These are phyloP conservation scores for Diospyros kaki DNA, from an alignment of 148 eudicot genomes.

Conservation along the genomic window DNA sequence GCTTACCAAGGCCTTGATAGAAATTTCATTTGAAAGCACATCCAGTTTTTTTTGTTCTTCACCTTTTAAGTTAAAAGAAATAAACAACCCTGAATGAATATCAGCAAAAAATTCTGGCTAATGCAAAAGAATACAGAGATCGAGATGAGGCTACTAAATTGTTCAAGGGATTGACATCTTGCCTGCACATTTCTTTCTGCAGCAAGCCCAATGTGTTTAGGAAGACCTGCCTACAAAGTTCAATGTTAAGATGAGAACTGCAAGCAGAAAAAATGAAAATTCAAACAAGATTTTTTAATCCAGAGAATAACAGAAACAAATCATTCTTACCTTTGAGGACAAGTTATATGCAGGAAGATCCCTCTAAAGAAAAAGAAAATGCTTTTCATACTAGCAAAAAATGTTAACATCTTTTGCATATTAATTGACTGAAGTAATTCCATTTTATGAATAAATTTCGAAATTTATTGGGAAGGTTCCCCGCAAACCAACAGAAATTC, in stretches of 20 bases:
- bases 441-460: neutral
- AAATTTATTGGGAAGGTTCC: neutral
- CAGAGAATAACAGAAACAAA: neutral
- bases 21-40: constrained; percentile 92
- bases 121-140: neutral
- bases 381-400: no score
- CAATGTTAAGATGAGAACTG: neutral
- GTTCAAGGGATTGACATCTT: constrained; percentile 6
- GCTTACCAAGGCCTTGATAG: constrained; percentile 84
- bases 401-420: neutral
- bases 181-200: constrained; percentile 98
- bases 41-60: constrained; percentile 98
- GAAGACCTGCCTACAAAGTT: constrained; percentile 80
- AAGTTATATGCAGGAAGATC: neutral
- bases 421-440: neutral
- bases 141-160: neutral
- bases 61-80: constrained; percentile 40
- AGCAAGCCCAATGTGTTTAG: constrained; percentile 95
- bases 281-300: neutral
- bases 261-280: neutral
- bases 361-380: neutral
- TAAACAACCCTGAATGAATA: neutral
- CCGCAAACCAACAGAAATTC: neutral
- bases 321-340: neutral
- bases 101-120: neutral